Percentiles rank a stretch among this genome's conserved stretches.
These are phyloP conservation scores for Lactifluus hygrophoroides DNA, from an alignment of 768 basidiomycete genomes.

Conservation along the genomic window DNA sequence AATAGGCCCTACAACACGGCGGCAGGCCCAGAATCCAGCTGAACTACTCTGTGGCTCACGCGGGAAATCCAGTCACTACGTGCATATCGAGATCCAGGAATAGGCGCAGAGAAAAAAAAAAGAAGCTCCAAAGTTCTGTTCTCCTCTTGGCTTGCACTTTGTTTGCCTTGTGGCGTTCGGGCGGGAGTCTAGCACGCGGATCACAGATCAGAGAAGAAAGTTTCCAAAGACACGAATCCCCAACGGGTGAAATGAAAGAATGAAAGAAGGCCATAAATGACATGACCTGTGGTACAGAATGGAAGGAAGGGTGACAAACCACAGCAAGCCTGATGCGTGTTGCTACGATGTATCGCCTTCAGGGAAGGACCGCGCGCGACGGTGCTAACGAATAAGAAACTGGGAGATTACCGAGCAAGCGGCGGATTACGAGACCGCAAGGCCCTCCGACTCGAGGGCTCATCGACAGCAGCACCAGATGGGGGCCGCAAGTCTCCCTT, in stretches of 20 bases:
- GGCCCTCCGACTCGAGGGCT: background rate
- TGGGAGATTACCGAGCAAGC: background rate
- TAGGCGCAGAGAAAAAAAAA: no score
- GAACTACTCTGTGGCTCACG: no score
- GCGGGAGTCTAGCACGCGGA: background rate
- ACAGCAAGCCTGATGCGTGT: background rate
- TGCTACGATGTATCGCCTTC: background rate
- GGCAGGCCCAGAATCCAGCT: background rate
- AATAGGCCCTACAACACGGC: background rate
- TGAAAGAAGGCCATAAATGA: slow-evolving; percentile 3
- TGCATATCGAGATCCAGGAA: no score
- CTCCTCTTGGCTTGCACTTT: background rate
- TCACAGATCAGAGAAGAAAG: background rate
- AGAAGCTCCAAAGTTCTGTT: background rate
- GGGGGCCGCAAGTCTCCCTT: slow-evolving; percentile 15
- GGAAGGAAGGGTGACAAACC: background rate
- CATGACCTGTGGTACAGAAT: background rate
- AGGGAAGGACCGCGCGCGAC: background rate
- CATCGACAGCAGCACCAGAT: background rate
- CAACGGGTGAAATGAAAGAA: background rate
- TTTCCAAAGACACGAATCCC: background rate
- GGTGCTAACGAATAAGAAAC: background rate
- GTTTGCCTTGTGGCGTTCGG: background rate
- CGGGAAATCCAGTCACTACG: no score
- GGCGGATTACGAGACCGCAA: slow-evolving; percentile 3